Evolutionary conservation across 768 basidiomycete genomes (phyloP).

Genomic region (Collybia sp.): DNA sequence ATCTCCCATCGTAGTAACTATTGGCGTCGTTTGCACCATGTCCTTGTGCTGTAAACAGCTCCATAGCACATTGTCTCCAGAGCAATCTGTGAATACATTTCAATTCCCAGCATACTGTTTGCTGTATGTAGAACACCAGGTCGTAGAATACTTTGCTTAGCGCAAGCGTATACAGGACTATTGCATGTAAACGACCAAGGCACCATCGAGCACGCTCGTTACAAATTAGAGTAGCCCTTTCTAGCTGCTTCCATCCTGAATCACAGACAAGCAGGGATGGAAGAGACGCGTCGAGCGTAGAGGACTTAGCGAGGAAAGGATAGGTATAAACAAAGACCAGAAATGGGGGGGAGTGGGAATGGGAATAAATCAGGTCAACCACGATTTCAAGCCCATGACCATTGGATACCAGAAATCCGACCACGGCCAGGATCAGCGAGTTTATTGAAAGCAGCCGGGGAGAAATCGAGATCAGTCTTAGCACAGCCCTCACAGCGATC

Average conservation of each 20-base stretch:
- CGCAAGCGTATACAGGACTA: too few species aligned
- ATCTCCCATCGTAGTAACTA: too few species aligned
- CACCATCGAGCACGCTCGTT: constrained; percentile 22
- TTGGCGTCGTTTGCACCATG: too few species aligned
- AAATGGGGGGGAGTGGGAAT: constrained; percentile 1
- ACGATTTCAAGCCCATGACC: constrained; percentile 38
- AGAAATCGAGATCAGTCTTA: constrained; percentile 54
- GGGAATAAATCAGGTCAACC: too few species aligned
- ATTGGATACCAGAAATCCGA: constrained; percentile 44
- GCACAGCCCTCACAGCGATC: constrained; percentile 64
- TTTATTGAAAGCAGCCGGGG: constrained; percentile 47
- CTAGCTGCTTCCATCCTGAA: constrained; percentile 10
- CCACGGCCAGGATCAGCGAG: constrained; percentile 44
- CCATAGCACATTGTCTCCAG: too few species aligned
- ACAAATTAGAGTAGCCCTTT: constrained; percentile 3
- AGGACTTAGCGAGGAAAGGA: constrained; percentile 14
- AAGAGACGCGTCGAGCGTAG: constrained; percentile 22
- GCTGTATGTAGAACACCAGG: too few species aligned
- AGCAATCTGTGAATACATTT: too few species aligned
- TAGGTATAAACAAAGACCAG: constrained; percentile 8
- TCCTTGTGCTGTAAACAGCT: too few species aligned
- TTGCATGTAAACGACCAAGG: background rate
- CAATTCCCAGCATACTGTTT: too few species aligned
- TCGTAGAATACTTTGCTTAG: too few species aligned
- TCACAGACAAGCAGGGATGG: constrained; percentile 13